Evolutionary conservation across 805 yeast species (phyloP), one percentile per base, ranked within the genome.

Genomic region (Torulaspora indica): DNA sequence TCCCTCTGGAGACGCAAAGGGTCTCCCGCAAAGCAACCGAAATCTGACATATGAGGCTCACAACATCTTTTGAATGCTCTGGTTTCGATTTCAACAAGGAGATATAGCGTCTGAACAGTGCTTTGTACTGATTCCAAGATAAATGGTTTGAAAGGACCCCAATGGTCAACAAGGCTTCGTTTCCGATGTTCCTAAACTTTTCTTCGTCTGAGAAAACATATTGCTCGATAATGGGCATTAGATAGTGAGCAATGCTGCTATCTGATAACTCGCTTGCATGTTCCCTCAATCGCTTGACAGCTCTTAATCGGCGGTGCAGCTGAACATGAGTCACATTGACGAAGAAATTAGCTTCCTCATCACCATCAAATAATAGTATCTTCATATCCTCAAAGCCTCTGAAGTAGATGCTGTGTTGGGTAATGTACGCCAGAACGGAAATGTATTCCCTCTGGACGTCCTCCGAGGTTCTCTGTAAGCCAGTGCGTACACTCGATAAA

Each of bases 341-440:
- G 65, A 87, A 87, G 58, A 87, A 85, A 63, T 87, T 82, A 3
- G 88, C 84, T 55, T 89, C 97, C 29, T 82, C 91, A 54, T 88
- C 95, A 33, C 81, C 82, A 40, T 75, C 72, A 55, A 70, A 74
- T 1, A 82, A 64, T 31, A 91, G 66, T 1, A 76, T 71, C 45
- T 76, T 74, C 89, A 90, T 73, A 53, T 85, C 91, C 18, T 70
- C 68, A 29, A 88, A 67, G 2, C 77, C 87, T 3, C 68, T 67
- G 46, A 63, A 66, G 53, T 71, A 66, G 29, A 66, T 64, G 6
- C 77, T 60, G 30, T 72, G 53, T 15, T 68, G 66, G 10, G 88
- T 85, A 34, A 79, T 66, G 52, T 85, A 82, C 2, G 81, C 76
- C 40, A 91, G 63, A 12, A 88, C 71, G 6, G 73, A 70, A 25